A percentile compares a stretch with the other conserved stretches of the same genome.
These are phyloP conservation scores for Tillandsia leiboldiana DNA, from an alignment of 176 grass and related monocot species.

Conservation along the genomic window DNA sequence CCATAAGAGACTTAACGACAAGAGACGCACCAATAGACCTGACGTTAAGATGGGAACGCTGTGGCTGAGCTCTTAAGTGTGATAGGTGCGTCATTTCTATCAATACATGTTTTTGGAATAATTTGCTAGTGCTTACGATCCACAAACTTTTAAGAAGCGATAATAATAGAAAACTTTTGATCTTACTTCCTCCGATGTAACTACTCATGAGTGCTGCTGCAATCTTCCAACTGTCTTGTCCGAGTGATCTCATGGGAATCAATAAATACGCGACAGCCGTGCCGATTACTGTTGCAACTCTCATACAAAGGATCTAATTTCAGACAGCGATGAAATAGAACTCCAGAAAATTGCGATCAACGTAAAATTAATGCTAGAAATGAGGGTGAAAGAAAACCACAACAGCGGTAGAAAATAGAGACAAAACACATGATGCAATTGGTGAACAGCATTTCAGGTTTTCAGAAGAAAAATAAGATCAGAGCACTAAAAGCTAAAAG, in stretches of 20 bases:
- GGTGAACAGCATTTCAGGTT: no score
- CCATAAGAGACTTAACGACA: no score
- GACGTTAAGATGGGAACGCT: no score
- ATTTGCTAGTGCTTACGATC: not conserved
- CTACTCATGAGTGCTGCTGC: constrained; percentile 92
- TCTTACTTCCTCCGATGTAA: constrained; percentile 80
- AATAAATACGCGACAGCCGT: constrained; percentile 50
- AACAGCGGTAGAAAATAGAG: no score
- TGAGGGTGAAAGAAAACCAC: no score
- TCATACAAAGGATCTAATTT: not conserved
- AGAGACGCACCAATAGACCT: no score
- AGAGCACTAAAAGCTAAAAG: no score
- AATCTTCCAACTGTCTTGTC: constrained; percentile 85
- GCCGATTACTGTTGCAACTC: constrained; percentile 58
- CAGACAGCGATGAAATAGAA: not conserved
- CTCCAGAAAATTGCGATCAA: not conserved
- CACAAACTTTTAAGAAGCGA: not conserved
- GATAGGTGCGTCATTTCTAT: no score
- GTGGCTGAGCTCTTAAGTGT: no score
- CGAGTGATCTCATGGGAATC: constrained; percentile 80
- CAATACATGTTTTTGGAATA: not conserved
- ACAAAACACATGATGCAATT: no score
- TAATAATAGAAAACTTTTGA: not conserved
- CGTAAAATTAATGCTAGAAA: not conserved
- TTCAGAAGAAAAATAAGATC: no score